These are phyloP conservation scores for Cladophialophora immunda DNA, from an alignment of 2,329 filamentous ascomycete species.

Conservation along the genomic window DNA sequence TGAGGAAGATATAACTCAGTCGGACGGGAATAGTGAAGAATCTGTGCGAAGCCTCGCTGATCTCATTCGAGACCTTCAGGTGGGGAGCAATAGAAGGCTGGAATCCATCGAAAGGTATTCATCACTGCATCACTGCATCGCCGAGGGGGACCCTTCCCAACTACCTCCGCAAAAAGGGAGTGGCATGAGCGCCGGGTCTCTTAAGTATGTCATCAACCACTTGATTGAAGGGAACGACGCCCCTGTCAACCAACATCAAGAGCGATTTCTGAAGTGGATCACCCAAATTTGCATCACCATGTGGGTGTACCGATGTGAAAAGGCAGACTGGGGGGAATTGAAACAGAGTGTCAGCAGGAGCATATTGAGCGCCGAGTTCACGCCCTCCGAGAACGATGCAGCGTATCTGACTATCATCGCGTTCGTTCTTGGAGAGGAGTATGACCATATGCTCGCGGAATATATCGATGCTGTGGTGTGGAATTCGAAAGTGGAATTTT, in stretches of 20 bases:
- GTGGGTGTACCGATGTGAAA: conserved; percentile 12
- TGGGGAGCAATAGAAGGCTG: not conserved
- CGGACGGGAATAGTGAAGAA: not conserved
- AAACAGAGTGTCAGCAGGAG: not conserved
- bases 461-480: conserved; percentile 24
- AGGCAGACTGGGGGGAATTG: not conserved
- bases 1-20: conserved; percentile 5
- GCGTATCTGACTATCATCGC: conserved; percentile 18
- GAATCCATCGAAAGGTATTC: not conserved
- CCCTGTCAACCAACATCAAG: not conserved
- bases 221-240: not conserved
- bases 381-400: conserved; percentile 8
- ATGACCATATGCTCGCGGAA: conserved; percentile 5
- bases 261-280: conserved; percentile 6
- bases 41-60: not conserved
- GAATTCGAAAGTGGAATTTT: conserved; percentile 5
- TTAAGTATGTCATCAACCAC: conserved; percentile 13
- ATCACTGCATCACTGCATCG: conserved; percentile 4
- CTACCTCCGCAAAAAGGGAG: not conserved
- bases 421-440: conserved; percentile 8
- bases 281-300: conserved; percentile 20
- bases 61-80: not conserved
- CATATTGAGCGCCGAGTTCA: not conserved
- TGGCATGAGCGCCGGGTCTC: conserved; percentile 11
- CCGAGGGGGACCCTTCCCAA: not conserved